Conservation (phyloP, 768 basidiomycete species). For the Russula griseocarnosa region DNA sequence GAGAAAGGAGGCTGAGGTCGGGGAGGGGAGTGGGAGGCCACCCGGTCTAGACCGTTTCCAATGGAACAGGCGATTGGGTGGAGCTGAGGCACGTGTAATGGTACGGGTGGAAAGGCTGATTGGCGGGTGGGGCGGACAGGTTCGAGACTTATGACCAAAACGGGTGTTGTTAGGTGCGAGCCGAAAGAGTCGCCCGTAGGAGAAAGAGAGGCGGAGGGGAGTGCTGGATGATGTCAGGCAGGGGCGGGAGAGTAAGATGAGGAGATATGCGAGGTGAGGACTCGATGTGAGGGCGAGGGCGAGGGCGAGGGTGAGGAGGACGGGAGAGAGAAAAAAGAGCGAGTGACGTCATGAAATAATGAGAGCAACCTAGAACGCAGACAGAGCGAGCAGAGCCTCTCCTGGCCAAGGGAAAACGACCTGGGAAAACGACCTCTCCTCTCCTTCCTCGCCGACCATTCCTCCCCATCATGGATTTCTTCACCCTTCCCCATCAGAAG, state of each 20-base stretch:
- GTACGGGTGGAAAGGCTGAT: slow-evolving; percentile 7
- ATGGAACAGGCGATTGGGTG: slow-evolving; percentile 22
- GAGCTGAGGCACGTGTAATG: slow-evolving; percentile 20
- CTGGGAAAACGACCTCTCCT: slow-evolving; percentile 8
- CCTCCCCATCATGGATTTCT: slow-evolving; percentile 29
- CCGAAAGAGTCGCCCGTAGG: neutral
- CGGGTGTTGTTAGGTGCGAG: neutral
- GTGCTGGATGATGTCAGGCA: slow-evolving; percentile 10
- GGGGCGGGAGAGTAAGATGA: neutral
- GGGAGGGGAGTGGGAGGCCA: neutral
- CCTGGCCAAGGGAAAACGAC: slow-evolving; percentile 3
- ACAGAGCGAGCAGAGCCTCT: neutral
- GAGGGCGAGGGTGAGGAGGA: neutral
- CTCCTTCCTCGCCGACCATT: neutral
- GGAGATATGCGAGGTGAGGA: neutral
- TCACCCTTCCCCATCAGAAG: slow-evolving; percentile 25
- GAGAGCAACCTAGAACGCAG: slow-evolving; percentile 19
- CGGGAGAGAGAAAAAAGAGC: neutral
- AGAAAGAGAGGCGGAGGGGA: neutral
- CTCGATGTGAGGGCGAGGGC: neutral
- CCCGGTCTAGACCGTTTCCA: slow-evolving; percentile 18
- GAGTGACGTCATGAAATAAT: slow-evolving; percentile 22
- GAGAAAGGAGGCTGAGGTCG: neutral
- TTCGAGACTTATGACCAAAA: slow-evolving; percentile 19
- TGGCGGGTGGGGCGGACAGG: slow-evolving; percentile 13